Evolutionary conservation across 345 rosid genomes (phyloP).

Genomic region (Brassica carinata): DNA sequence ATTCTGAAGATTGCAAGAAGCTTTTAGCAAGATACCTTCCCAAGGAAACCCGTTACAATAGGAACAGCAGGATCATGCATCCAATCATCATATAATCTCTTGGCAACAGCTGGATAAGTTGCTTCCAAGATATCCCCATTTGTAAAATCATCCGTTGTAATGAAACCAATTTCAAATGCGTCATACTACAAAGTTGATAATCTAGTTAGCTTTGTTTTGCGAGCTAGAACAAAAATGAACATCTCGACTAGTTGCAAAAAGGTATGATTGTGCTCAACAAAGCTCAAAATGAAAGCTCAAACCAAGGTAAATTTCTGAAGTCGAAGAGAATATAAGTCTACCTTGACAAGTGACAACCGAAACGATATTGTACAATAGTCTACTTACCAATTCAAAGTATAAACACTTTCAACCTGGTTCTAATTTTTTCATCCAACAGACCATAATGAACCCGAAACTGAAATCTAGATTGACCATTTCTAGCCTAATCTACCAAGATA

Average conservation of each 20-base stretch:
- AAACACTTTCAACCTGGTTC: background rate
- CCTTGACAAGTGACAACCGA: no score
- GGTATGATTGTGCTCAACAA: background rate
- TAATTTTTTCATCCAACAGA: background rate
- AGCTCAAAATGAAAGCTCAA: no score
- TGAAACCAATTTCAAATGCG: constrained; percentile 92
- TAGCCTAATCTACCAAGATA: no score
- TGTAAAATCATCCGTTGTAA: constrained; percentile 96
- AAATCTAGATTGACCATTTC: background rate
- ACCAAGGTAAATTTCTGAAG: no score
- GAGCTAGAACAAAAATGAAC: no score
- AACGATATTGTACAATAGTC: no score
- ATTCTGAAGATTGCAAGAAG: constrained; percentile 9
- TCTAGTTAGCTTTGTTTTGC: constrained; percentile 31
- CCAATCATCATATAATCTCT: constrained; percentile 86
- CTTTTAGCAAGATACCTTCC: constrained; percentile 58
- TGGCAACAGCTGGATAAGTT: constrained; percentile 94
- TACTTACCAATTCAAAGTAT: background rate
- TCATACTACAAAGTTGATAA: constrained; percentile 68
- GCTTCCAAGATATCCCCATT: constrained; percentile 97
- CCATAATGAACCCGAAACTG: background rate
- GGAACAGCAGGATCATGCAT: constrained; percentile 83
- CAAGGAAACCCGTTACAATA: constrained; percentile 93
- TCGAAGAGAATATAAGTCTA: no score
- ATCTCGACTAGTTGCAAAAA: no score